Base-by-base conservation (phyloP, 495 filamentous ascomycete genomes). In the Thermothielavioides terrestris region DNA sequence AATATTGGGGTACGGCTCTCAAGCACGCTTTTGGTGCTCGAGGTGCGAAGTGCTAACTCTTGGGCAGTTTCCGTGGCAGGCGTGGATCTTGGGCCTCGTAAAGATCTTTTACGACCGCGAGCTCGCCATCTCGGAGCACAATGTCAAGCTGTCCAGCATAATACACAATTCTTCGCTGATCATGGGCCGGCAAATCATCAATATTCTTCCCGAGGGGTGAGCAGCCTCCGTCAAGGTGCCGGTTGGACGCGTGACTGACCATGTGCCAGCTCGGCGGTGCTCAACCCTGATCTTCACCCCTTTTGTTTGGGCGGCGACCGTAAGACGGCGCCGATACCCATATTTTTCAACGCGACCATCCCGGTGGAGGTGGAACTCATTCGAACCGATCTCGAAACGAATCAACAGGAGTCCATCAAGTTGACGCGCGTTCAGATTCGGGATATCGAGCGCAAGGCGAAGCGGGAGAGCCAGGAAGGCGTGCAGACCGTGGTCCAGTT, bases 191-290 rank as follows among this genome's bases (percentile, higher is more conserved):
- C 88, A 95, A 68, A 91, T 94, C 53, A 89, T 98, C 60, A 89
- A 98, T 60, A 94, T 97, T 63, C 73, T 98, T 23, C 92, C 92
- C 2, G 92, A 98, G 76, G 92, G 92, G 81, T 90, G 65, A 59
- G 82, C 69, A 17, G 26, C 1, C 14, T 26, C 21, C 21, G 39
- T n/a, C 20, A 1, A 12, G 2, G 22, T 12, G n/a, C n/a, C 26
- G 14, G 10, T 41, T 11, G 23, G 40, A n/a, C 20, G 18, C 31
- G 30, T 17, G 25, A 22, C 55, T 64, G 34, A 65, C 56, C 27
- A 1, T 51, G 37, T 36, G n/a, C 27, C 59, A 90, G 88, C 4
- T 94, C 89, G 49, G 92, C 86, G 11, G 73, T 85, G 39, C 71
- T 98, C 41, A 97, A 97, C 62, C 88, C 91, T 12, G 77, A 89